Evolutionary conservation across 2,329 filamentous ascomycete species (phyloP), one percentile per base, ranked within the genome.

Genomic region (Orbilia oligospora): DNA sequence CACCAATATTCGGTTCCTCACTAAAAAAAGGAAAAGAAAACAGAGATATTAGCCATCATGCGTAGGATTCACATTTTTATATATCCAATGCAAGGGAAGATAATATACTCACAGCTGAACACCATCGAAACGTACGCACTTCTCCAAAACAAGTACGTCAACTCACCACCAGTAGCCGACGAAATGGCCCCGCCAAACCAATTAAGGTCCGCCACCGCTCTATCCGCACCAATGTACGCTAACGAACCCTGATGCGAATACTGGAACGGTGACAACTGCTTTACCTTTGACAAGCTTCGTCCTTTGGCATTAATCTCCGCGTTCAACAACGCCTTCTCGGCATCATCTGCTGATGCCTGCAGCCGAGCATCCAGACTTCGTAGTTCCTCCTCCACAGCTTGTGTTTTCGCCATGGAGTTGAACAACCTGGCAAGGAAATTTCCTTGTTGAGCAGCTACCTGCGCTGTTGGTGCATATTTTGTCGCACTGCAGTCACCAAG

Each of bases 121-220:
- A 95, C 97, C 96, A 99, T 99, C 88, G 93, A 97, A 85, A 99
- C 88, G 86, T 99, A 99, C 70, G 95, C 96, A 84, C 93, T 97
- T 85, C 94, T 90, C 96, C 96, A 99, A 90, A 99, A 99, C 82
- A 97, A 89, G 87, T 97, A 99, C 71, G 96, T 99, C 86, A 98
- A 87, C 83, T 92, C 93, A 84, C 96, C 96, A 84, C 95, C 96
- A 55, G 91, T 93, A 80, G 96, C 95, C 82, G 81, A 81, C 30
- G 81, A 71, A 68, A 99, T 89, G 87, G 98, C 99, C 81, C 96
- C 96, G 83, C 96, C 97, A 87, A 97, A 91, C 95, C 96, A 99
- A 84, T 91, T 93, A 83, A 99, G 93, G 86, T 99, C 96, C 80
- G 96, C 96, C 76, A 99, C 96, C 63, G 96, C 96, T 89, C 95